Evolutionary conservation across 2,329 filamentous ascomycete genomes (phyloP).

Genomic region (Rhynchosporium graminicola): DNA sequence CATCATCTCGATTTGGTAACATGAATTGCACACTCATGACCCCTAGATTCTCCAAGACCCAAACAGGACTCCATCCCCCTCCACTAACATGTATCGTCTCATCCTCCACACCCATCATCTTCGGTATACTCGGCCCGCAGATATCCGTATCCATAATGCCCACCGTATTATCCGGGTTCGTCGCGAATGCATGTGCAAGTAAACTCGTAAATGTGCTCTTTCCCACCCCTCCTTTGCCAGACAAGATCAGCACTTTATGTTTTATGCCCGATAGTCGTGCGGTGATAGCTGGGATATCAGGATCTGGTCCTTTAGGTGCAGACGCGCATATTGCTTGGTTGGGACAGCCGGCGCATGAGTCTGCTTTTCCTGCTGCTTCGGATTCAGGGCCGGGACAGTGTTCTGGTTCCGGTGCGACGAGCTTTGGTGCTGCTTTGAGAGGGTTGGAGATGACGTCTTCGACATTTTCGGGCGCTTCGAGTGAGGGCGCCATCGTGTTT

Average conservation of each 20-base stretch:
- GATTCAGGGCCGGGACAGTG: conserved; percentile 93
- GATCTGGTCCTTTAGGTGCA: conserved; percentile 91
- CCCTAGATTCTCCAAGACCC: conserved; percentile 89
- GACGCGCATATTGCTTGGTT: conserved; percentile 96
- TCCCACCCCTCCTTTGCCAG: conserved; percentile 93
- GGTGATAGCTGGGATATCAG: conserved; percentile 87
- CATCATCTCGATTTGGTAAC: conserved; percentile 90
- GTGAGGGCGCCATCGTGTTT: conserved; percentile 71
- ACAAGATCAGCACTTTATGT: conserved; percentile 89
- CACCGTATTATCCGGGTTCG: conserved; percentile 74
- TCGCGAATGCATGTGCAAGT: conserved; percentile 85
- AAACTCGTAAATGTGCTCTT: conserved; percentile 93
- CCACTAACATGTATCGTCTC: conserved; percentile 92
- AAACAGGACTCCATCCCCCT: conserved; percentile 91
- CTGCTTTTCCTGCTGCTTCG: conserved; percentile 66
- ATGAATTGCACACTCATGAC: conserved; percentile 99
- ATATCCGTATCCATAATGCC: conserved; percentile 99
- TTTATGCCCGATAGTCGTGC: conserved; percentile 76
- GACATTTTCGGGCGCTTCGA: conserved; percentile 69
- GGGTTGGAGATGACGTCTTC: conserved; percentile 74
- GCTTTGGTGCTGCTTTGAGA: conserved; percentile 74
- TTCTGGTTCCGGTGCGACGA: conserved; percentile 94
- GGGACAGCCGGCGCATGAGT: conserved; percentile 91
- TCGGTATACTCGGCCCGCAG: conserved; percentile 92
- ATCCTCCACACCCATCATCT: conserved; percentile 96